These are phyloP conservation scores for Knoxdaviesia capensis DNA, from an alignment of 2,329 filamentous ascomycete species.

Conservation along the genomic window DNA sequence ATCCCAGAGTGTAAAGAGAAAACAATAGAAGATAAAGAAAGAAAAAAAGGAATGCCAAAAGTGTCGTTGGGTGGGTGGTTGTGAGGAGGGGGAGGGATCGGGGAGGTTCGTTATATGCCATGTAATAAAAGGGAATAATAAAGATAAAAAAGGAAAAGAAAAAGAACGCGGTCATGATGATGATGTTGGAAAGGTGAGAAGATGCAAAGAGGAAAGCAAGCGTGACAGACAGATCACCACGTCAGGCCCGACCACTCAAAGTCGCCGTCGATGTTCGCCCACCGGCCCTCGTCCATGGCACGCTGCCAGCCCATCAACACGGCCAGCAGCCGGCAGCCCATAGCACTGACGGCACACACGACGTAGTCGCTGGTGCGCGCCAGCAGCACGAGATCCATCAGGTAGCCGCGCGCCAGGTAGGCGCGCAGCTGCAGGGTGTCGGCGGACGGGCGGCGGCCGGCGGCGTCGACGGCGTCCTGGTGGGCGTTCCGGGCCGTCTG, in stretches of 20 bases:
- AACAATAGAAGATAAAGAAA: not conserved
- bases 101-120: not conserved
- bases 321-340: slow-evolving; percentile 52
- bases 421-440: slow-evolving; percentile 48
- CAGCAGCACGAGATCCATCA: slow-evolving; percentile 62
- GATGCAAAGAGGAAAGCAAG: slow-evolving; percentile 2
- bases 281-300: slow-evolving; percentile 36
- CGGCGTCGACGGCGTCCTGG: slow-evolving; percentile 16
- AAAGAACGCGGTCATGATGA: not conserved
- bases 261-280: slow-evolving; percentile 63
- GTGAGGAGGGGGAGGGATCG: too few relatives aligned
- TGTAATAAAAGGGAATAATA: not conserved
- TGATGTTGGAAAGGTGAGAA: not conserved
- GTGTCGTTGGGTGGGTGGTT: too few relatives aligned
- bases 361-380: slow-evolving; percentile 46
- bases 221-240: slow-evolving; percentile 9
- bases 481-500: slow-evolving; percentile 13
- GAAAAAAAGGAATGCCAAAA: not conserved
- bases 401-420: slow-evolving; percentile 59
- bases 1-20: not conserved
- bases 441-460: slow-evolving; percentile 16
- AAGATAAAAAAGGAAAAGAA: not conserved
- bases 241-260: slow-evolving; percentile 36
- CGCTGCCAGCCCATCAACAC: slow-evolving; percentile 79
- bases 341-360: slow-evolving; percentile 57